Evolutionary conservation across 2,329 filamentous ascomycete genomes (phyloP).

Genomic region (Pyrenophora seminiperda): DNA sequence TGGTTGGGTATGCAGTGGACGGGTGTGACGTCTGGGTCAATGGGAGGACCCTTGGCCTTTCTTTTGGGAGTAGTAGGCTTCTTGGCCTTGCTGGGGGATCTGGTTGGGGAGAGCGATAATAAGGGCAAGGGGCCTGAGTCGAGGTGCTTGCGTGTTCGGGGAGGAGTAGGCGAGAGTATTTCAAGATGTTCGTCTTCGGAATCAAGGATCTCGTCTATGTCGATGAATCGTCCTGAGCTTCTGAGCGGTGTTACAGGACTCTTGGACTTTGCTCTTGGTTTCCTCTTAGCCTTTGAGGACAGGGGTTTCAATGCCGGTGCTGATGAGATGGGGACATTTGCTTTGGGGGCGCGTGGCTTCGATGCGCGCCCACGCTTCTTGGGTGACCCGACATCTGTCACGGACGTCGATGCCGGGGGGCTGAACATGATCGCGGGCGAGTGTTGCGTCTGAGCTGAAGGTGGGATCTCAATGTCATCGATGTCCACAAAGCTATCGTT

Average conservation of each 20-base stretch:
- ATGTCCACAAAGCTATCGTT: constrained; percentile 33
- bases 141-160: constrained; percentile 27
- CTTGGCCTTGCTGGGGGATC: constrained; percentile 2
- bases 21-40: neutral
- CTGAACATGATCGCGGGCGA: constrained; percentile 2
- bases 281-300: constrained; percentile 1
- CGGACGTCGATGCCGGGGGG: constrained; percentile 6
- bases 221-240: constrained; percentile 33
- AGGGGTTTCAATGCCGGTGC: constrained; percentile 7
- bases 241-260: constrained; percentile 20
- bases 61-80: neutral
- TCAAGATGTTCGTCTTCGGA: constrained; percentile 44
- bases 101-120: constrained; percentile 1
- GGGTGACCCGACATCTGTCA: constrained; percentile 9
- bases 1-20: constrained; percentile 23
- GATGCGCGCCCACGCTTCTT: constrained; percentile 30
- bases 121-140: constrained; percentile 27
- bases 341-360: constrained; percentile 22
- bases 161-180: constrained; percentile 43
- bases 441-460: constrained; percentile 9
- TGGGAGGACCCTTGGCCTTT: neutral
- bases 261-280: neutral
- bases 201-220: constrained; percentile 49
- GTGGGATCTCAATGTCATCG: constrained; percentile 32
- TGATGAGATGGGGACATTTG: constrained; percentile 6